phyloP scores from a whole-genome alignment of 306 rosid genomes.

The Cicer pinnatifidum region DNA sequence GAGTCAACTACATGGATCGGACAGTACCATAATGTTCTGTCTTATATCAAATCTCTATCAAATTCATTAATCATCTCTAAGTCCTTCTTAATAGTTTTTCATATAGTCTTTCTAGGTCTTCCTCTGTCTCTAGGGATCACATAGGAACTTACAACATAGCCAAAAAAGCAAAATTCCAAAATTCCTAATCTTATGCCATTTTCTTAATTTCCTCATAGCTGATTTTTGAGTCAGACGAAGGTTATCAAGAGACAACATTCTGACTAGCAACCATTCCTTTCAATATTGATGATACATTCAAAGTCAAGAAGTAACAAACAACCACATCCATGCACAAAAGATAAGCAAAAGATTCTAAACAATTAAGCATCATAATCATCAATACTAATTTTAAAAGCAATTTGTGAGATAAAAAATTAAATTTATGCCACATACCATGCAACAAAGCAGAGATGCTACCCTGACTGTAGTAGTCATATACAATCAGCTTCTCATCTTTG shows the following conservation, averaged over 20 bases:
- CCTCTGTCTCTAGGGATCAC: too few relatives aligned
- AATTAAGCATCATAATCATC: background rate
- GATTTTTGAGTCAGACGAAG: slow-evolving; percentile 11
- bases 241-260: too few relatives aligned
- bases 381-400: background rate
- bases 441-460: slow-evolving; percentile 81
- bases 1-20: too few relatives aligned
- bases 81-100: too few relatives aligned
- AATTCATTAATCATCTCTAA: too few relatives aligned
- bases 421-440: slow-evolving; percentile 65
- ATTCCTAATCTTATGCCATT: slow-evolving; percentile 3
- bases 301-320: slow-evolving; percentile 30
- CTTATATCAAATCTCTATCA: too few relatives aligned
- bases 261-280: too few relatives aligned
- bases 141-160: background rate
- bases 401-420: background rate
- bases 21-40: too few relatives aligned
- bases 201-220: slow-evolving; percentile 6
- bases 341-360: background rate
- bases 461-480: slow-evolving; percentile 61
- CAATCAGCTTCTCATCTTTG: slow-evolving; percentile 47
- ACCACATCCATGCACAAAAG: background rate
- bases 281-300: background rate
- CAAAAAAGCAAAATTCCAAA: slow-evolving; percentile 23
- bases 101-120: too few relatives aligned